These are phyloP conservation scores for Holtermannia corniformis DNA, from an alignment of 768 basidiomycete species.

Conservation along the genomic window DNA sequence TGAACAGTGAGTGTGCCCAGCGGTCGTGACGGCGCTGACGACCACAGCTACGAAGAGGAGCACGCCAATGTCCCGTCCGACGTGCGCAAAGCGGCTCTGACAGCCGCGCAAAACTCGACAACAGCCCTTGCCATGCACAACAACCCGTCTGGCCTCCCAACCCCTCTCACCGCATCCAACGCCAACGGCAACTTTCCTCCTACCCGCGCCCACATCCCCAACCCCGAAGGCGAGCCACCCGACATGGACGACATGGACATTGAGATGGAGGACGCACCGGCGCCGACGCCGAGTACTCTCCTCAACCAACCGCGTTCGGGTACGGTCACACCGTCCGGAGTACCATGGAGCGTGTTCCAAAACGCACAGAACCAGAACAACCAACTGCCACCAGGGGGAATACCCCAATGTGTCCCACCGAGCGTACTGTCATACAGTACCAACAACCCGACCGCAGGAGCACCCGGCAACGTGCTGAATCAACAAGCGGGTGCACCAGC, in stretches of 20 bases:
- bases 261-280: slow-evolving; percentile 34
- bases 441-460: slow-evolving; percentile 6
- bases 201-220: slow-evolving; percentile 10
- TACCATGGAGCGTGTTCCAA: slow-evolving; percentile 29
- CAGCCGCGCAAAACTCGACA: slow-evolving; percentile 16
- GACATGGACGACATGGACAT: slow-evolving; percentile 39
- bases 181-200: slow-evolving; percentile 1
- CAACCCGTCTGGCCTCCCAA: slow-evolving; percentile 6
- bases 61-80: slow-evolving; percentile 37
- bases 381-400: slow-evolving; percentile 1
- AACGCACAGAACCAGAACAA: slow-evolving; percentile 6
- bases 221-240: slow-evolving; percentile 27
- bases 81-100: slow-evolving; percentile 24
- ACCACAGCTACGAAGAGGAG: slow-evolving; percentile 37
- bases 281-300: background rate
- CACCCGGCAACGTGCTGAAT: background rate
- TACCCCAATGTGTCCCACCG: slow-evolving; percentile 26
- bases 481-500: background rate
- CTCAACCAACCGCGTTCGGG: background rate
- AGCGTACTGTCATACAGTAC: slow-evolving; percentile 27
- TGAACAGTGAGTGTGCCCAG: slow-evolving; percentile 33
- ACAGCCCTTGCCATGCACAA: background rate
- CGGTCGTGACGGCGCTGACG: background rate
- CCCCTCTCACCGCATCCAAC: slow-evolving; percentile 6
- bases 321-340: slow-evolving; percentile 2